These are phyloP conservation scores for Sphaerosporella brunnea DNA, from an alignment of 495 filamentous ascomycete genomes.

Conservation along the genomic window DNA sequence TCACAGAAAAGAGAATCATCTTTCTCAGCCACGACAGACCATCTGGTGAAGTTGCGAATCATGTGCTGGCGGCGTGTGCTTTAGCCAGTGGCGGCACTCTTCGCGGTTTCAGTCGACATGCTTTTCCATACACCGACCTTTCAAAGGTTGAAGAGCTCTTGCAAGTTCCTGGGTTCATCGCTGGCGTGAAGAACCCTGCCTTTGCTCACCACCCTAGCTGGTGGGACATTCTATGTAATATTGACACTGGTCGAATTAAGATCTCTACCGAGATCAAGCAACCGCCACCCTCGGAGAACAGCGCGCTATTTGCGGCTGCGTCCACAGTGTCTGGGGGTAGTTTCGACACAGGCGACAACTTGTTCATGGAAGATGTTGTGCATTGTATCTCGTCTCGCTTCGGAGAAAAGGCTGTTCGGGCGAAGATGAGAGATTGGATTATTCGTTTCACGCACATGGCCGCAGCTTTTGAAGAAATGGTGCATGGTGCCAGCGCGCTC, in stretches of 20 bases:
- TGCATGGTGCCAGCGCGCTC: conserved; percentile 81
- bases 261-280: conserved; percentile 38
- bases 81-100: conserved; percentile 90
- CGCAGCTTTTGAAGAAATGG: conserved; percentile 84
- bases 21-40: conserved; percentile 91
- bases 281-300: conserved; percentile 15
- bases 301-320: conserved; percentile 13
- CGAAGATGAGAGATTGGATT: conserved; percentile 82
- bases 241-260: conserved; percentile 81
- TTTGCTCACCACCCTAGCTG: conserved; percentile 91
- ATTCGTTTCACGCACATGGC: conserved; percentile 78
- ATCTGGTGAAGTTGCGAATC: conserved; percentile 85
- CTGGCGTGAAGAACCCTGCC: conserved; percentile 90
- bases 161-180: conserved; percentile 91
- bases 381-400: conserved; percentile 67
- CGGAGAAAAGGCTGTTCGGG: conserved; percentile 74
- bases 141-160: conserved; percentile 95
- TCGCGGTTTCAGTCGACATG: conserved; percentile 86
- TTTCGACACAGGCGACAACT: conserved; percentile 56
- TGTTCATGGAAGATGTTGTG: conserved; percentile 75
- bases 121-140: conserved; percentile 95
- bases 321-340: conserved; percentile 17
- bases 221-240: conserved; percentile 95
- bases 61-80: conserved; percentile 82
- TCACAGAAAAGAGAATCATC: conserved; percentile 92